Evolutionary conservation across 2,329 filamentous ascomycete genomes (phyloP).

Genomic region (Ceratocystiopsis minuta): DNA sequence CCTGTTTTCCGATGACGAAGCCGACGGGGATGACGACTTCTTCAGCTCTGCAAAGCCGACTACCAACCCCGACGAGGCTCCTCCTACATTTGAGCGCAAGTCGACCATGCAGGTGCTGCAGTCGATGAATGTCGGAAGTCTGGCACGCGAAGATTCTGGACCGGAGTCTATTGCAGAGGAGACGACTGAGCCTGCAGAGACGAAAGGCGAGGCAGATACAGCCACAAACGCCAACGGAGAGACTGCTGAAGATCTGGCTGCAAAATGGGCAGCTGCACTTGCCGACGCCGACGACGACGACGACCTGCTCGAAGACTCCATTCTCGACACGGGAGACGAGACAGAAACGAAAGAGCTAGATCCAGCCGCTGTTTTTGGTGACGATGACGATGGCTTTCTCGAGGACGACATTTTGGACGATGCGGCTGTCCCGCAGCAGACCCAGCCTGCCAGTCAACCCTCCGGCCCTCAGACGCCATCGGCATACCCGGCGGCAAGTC

Average conservation of each 20-base stretch:
- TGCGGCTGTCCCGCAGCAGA: conserved; percentile 5
- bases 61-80: conserved; percentile 12
- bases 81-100: conserved; percentile 4
- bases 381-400: conserved; percentile 73
- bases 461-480: conserved; percentile 9
- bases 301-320: conserved; percentile 39
- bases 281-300: conserved; percentile 57
- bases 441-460: conserved; percentile 14
- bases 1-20: conserved; percentile 25
- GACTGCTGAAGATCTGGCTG: conserved; percentile 47
- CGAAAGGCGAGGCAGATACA: not conserved
- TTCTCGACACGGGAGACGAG: conserved; percentile 8
- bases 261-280: conserved; percentile 70
- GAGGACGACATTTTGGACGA: conserved; percentile 35
- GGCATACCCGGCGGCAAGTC: conserved; percentile 6
- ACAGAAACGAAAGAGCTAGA: conserved; percentile 32
- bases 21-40: conserved; percentile 43
- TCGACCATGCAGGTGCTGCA: conserved; percentile 37
- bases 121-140: conserved; percentile 22
- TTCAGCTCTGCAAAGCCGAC: conserved; percentile 32
- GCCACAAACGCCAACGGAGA: conserved; percentile 7
- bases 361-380: conserved; percentile 50
- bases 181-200: conserved; percentile 7
- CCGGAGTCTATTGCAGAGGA: conserved; percentile 4
- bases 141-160: conserved; percentile 9